Percentiles rank a stretch among this genome's conserved stretches.
These are phyloP conservation scores for Comarum palustre DNA, from an alignment of 306 rosid genomes.

Conservation along the genomic window DNA sequence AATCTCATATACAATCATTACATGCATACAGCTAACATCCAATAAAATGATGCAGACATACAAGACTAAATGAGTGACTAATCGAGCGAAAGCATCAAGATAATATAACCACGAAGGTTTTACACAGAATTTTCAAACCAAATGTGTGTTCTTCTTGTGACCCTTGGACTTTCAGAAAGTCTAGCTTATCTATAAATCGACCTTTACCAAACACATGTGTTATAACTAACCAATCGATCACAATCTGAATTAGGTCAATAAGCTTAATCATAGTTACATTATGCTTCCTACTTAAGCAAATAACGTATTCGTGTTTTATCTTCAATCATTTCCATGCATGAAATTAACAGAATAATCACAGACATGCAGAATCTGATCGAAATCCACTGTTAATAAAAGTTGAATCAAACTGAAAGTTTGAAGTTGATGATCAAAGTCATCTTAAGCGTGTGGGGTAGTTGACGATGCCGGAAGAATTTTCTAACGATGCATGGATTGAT, in stretches of 20 bases:
- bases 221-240: not conserved
- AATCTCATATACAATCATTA: not conserved
- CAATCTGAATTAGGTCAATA: not conserved
- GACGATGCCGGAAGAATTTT: too few relatives aligned
- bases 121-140: not conserved
- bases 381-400: not conserved
- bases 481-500: not conserved
- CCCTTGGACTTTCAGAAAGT: not conserved
- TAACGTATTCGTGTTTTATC: not conserved
- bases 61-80: not conserved
- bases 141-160: not conserved
- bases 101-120: not conserved
- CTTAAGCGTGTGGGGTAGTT: not conserved
- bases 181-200: not conserved
- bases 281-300: not conserved
- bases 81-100: not conserved
- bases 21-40: not conserved
- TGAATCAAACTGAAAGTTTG: not conserved
- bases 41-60: not conserved
- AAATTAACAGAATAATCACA: not conserved
- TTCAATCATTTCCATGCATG: constrained; percentile 3
- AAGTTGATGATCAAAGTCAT: not conserved
- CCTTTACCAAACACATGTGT: constrained; percentile 7
- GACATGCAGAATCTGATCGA: not conserved
- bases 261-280: not conserved